Conservation (phyloP, 305 asterid species). For the Caryopteris hybrid region DNA sequence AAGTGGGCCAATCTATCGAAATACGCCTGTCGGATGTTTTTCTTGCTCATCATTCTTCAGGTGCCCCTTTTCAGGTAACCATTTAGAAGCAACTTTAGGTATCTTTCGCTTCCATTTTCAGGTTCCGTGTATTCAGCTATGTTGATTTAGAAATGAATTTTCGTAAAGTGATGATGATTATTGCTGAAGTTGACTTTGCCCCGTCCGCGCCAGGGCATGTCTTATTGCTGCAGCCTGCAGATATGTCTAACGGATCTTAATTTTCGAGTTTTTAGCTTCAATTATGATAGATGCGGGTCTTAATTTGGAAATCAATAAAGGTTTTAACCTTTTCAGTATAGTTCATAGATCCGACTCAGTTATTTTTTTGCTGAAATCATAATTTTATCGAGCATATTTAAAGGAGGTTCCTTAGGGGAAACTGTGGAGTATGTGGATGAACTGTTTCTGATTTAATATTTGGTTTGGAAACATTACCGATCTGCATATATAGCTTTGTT, state of each 20-base stretch:
- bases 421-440: neutral
- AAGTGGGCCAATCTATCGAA: constrained; percentile 52
- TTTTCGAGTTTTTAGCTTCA: neutral
- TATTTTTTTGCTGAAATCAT: neutral
- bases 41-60: constrained; percentile 57
- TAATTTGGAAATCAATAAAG: neutral
- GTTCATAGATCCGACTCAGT: constrained; percentile 11
- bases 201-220: neutral
- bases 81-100: neutral
- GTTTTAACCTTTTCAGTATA: neutral
- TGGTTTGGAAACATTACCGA: neutral
- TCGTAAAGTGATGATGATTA: neutral
- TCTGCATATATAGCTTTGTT: constrained; percentile 6
- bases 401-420: neutral
- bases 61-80: constrained; percentile 76
- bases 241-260: neutral
- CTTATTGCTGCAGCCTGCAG: neutral
- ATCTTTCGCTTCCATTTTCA: neutral
- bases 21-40: constrained; percentile 51
- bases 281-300: constrained; percentile 11
- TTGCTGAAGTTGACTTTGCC: neutral
- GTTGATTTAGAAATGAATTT: neutral
- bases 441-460: neutral
- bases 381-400: neutral
- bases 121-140: neutral